Conservation (phyloP, 306 rosid species). For the Corylus americana region DNA sequence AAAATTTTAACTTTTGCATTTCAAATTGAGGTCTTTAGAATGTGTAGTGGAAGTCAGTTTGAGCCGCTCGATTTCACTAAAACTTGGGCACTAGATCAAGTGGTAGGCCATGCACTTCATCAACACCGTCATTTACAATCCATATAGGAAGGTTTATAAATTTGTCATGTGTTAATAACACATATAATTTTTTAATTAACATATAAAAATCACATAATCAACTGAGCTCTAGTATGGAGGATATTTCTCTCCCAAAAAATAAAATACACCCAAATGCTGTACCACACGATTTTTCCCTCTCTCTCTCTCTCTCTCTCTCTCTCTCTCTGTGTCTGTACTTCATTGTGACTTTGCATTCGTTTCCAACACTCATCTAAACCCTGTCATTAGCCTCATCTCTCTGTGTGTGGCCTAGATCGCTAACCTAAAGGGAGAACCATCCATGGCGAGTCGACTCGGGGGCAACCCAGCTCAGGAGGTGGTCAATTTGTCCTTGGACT, state of each 20-base stretch:
- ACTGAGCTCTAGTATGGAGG: too few relatives aligned
- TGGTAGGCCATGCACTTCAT: neutral
- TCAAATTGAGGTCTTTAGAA: neutral
- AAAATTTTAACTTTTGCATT: too few relatives aligned
- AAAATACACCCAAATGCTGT: neutral
- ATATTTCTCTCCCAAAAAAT: too few relatives aligned
- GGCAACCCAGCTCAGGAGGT: slow-evolving; percentile 12
- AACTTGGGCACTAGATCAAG: too few relatives aligned
- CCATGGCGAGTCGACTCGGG: slow-evolving; percentile 26
- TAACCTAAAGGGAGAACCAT: slow-evolving; percentile 18
- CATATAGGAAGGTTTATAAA: too few relatives aligned
- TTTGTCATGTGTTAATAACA: too few relatives aligned
- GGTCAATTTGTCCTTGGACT: slow-evolving; percentile 7
- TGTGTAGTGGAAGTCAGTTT: slow-evolving; percentile 2
- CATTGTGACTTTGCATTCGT: slow-evolving; percentile 2
- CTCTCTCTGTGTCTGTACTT: neutral
- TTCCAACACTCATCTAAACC: neutral
- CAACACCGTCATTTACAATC: slow-evolving; percentile 14
- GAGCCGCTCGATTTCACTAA: slow-evolving; percentile 5
- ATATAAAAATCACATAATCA: too few relatives aligned
- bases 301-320: neutral
- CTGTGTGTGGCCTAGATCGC: slow-evolving; percentile 33
- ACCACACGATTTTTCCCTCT: neutral
- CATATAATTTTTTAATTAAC: too few relatives aligned
- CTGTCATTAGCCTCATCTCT: neutral